Conservation (phyloP, 805 yeast species). For the Lipomyces sp. region DNA sequence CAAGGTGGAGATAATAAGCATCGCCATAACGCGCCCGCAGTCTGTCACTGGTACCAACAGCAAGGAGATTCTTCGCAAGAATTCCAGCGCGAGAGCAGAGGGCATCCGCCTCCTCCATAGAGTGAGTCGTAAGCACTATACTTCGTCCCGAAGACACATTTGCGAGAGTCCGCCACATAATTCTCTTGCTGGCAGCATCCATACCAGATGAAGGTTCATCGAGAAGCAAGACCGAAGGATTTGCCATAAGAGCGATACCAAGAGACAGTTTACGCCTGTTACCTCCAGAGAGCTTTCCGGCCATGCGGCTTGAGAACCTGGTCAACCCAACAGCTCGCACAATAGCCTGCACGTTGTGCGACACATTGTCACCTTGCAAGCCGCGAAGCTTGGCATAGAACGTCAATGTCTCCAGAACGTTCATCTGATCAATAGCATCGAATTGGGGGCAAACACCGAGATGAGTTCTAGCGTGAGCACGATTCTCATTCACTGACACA, state of each 20-base stretch:
- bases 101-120: slow-evolving; percentile 50
- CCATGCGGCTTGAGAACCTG: slow-evolving; percentile 44
- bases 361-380: slow-evolving; percentile 36
- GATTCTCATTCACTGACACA: slow-evolving; percentile 39
- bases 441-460: slow-evolving; percentile 50
- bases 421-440: slow-evolving; percentile 48
- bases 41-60: slow-evolving; percentile 44
- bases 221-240: slow-evolving; percentile 46
- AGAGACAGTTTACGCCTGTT: slow-evolving; percentile 47
- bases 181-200: slow-evolving; percentile 49
- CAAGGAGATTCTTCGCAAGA: slow-evolving; percentile 43
- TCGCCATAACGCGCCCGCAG: slow-evolving; percentile 43
- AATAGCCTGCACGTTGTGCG: slow-evolving; percentile 42
- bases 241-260: slow-evolving; percentile 47
- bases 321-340: slow-evolving; percentile 47
- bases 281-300: slow-evolving; percentile 46
- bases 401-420: slow-evolving; percentile 43
- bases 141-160: slow-evolving; percentile 44
- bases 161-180: slow-evolving; percentile 48
- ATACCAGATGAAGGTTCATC: slow-evolving; percentile 50
- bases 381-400: slow-evolving; percentile 47
- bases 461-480: slow-evolving; percentile 43
- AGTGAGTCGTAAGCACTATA: slow-evolving; percentile 47
- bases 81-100: slow-evolving; percentile 47
- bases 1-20: slow-evolving; percentile 43